Evolutionary conservation across 352 stramenopile species (phyloP), one percentile per base, ranked within the genome.

Genomic region (Phytophthora tentaculata): DNA sequence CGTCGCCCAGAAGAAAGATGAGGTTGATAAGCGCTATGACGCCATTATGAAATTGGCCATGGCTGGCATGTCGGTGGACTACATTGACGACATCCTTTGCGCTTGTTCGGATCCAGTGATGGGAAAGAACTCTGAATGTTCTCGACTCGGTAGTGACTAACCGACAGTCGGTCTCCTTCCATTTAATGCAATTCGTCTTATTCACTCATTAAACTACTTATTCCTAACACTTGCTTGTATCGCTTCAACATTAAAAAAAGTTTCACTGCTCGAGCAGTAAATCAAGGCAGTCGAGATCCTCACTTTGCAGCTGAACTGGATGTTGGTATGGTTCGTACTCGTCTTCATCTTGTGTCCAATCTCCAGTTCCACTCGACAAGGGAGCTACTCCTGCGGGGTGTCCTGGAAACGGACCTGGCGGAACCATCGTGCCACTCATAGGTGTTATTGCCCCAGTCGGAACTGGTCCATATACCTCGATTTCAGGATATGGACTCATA

Each of bases 281-380:
- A 45, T 79, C 55, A 20, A 84, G 67, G 26, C 69, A 78, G 54
- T 78, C 61, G 16, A 84, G 56, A 23, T 81, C 73, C 26, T 84
- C 76, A 6, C 50, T 72, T 17, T 80, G 62, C 20, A 84, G 49
- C 44, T 76, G 37, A 44, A 84, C 76, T 14, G 73, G 76, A 35
- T 72, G 64, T 22, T 65, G 67, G 37, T 80, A 84, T 17, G 76
- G 73, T 22, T 84, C 76, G 52, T 76, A 80, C 16, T 81, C 66
- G 2, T 67, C 57, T 60, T 63, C 58, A n/a, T 26, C 44, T 47
- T 57, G 50, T 49, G 29, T 14, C 61, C 47, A 70, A 59, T 20
- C 17, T 23, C 49, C 50, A 49, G 20, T 50, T 48, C 16, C 35
- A 22, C 43, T 45, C 17, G 48, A 16, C 43, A 19, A 20, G 8